Evolutionary conservation across 1,139 yeast genomes (phyloP).

Genomic region (Hyphopichia wangnamkhiaoensis): DNA sequence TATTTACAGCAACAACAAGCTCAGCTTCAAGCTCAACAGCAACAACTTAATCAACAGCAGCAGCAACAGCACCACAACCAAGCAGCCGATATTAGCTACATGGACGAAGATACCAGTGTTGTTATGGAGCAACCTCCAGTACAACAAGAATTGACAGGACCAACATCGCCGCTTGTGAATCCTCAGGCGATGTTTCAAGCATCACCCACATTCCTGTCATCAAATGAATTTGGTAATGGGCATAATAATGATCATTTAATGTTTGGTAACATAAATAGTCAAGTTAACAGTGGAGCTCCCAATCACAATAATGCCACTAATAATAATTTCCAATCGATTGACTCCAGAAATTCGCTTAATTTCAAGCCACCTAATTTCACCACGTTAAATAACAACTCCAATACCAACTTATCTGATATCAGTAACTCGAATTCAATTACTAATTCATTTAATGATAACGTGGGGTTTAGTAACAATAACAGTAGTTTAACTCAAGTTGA

Average conservation of each 20-base stretch:
- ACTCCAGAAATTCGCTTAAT: conserved; percentile 32
- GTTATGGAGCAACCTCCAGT: conserved; percentile 18
- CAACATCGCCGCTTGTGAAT: conserved; percentile 8
- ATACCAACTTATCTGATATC: conserved; percentile 40
- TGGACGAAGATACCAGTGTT: conserved; percentile 43
- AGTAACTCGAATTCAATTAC: conserved; percentile 27
- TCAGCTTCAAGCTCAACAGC: conserved; percentile 17
- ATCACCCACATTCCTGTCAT: conserved; percentile 28
- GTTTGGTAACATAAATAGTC: not conserved
- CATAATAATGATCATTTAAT: conserved; percentile 3
- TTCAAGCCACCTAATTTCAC: conserved; percentile 49
- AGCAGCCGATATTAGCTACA: conserved; percentile 32
- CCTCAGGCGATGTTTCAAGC: conserved; percentile 13
- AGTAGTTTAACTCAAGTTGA: conserved; percentile 6
- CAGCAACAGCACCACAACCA: conserved; percentile 8
- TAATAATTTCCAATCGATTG: conserved; percentile 39
- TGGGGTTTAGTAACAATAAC: conserved; percentile 3
- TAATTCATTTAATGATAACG: conserved; percentile 16
- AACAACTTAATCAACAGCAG: conserved; percentile 11
- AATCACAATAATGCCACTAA: conserved; percentile 8
- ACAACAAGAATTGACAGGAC: not conserved
- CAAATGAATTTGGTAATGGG: conserved; percentile 8
- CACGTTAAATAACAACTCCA: conserved; percentile 43
- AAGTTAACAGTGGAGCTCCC: not conserved
- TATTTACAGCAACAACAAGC: conserved; percentile 18